phyloP scores from a whole-genome alignment of 208 protist genomes.

The Leptomonas seymouri region DNA sequence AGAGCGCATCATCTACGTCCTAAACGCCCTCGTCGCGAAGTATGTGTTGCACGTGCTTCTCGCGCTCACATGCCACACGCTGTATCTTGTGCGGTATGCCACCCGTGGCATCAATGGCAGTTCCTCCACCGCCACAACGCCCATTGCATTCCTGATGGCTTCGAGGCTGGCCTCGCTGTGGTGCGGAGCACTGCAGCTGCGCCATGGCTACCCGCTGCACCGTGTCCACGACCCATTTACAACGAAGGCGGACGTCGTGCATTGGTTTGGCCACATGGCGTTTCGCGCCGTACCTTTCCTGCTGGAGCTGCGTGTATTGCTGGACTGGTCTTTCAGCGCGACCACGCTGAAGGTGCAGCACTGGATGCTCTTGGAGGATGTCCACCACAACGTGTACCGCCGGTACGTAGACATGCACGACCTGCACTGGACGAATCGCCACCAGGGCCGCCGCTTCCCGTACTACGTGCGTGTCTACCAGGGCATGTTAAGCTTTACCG shows the following conservation, averaged over 20 bases:
- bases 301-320: conserved; percentile 71
- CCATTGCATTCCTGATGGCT: conserved; percentile 36
- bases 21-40: conserved; percentile 41
- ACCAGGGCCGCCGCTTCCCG: conserved; percentile 47
- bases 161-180: conserved; percentile 51
- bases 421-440: conserved; percentile 43
- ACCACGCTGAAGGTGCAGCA: conserved; percentile 76
- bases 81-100: conserved; percentile 47
- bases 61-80: conserved; percentile 32
- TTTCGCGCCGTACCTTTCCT: conserved; percentile 74
- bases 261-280: conserved; percentile 54
- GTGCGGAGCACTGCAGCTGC: conserved; percentile 55
- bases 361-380: conserved; percentile 84
- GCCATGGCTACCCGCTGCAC: conserved; percentile 51
- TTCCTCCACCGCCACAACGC: conserved; percentile 19
- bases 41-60: conserved; percentile 40
- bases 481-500: conserved; percentile 60
- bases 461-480: conserved; percentile 51
- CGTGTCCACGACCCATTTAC: conserved; percentile 65
- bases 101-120: neutral
- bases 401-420: conserved; percentile 76
- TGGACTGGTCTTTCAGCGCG: conserved; percentile 75
- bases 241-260: conserved; percentile 40
- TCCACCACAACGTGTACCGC: conserved; percentile 61
- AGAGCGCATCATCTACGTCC: conserved; percentile 75